Conservation (phyloP, 371 early-diverging fungal genomes). For the Mortierella sp. region DNA sequence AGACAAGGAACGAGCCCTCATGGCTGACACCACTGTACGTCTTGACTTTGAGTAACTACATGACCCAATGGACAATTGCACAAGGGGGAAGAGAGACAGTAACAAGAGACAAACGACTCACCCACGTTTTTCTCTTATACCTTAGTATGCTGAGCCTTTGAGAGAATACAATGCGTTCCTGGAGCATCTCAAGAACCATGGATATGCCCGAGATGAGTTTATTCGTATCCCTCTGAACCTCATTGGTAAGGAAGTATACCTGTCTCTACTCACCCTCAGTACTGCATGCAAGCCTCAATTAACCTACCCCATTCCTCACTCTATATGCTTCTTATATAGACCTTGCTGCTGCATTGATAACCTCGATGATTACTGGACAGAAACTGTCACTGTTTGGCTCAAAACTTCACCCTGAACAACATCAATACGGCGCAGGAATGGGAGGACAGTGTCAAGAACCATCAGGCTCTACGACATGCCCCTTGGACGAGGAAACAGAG, state of each 20-base stretch:
- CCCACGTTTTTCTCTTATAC: neutral
- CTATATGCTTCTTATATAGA: slow-evolving; percentile 38
- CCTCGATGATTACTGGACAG: slow-evolving; percentile 61
- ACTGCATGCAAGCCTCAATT: neutral
- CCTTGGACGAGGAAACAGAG: slow-evolving; percentile 35
- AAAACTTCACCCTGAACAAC: neutral
- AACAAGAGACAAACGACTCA: neutral
- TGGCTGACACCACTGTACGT: slow-evolving; percentile 45
- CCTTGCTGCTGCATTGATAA: slow-evolving; percentile 66
- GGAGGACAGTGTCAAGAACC: slow-evolving; percentile 16
- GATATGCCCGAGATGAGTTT: slow-evolving; percentile 58
- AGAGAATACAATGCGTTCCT: slow-evolving; percentile 49
- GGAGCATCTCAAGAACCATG: slow-evolving; percentile 51
- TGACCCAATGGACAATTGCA: neutral
- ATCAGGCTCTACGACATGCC: neutral
- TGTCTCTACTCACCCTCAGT: too few relatives aligned
- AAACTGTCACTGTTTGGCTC: slow-evolving; percentile 58
- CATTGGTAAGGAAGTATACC: slow-evolving; percentile 59
- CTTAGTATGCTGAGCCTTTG: slow-evolving; percentile 49
- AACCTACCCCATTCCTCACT: neutral
- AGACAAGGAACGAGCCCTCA: slow-evolving; percentile 46
- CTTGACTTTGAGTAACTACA: too few relatives aligned
- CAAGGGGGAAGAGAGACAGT: too few relatives aligned
- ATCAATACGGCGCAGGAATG: neutral
- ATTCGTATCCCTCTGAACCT: slow-evolving; percentile 65